Evolutionary conservation across 352 stramenopile species (phyloP), one percentile per base, ranked within the genome.

Genomic region (Pythium periplocum): DNA sequence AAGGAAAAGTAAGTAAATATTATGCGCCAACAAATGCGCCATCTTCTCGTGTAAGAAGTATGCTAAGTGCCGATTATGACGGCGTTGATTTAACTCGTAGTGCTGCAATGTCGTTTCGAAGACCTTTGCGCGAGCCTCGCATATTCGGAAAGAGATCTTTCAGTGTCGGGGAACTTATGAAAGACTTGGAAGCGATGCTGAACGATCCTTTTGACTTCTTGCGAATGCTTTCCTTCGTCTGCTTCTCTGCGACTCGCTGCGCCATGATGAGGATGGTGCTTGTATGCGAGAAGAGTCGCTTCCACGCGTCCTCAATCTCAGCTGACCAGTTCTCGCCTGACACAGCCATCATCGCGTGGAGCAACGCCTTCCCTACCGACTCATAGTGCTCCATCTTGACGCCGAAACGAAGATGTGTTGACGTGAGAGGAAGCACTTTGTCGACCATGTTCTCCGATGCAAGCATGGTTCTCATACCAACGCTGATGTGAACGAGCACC

Each of bases 401-500:
- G 26, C 73, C 73, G 40, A 83, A 78, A 5, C 69, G 62, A 1
- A 53, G 59, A 39, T 83, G 73, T 1, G 73, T 83, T 66, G 71
- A 72, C 35, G 68, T 78, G 5, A 83, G 58, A 33, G 57, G 42
- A 4, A 66, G n/a, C 10, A 80, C 56, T 9, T 73, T 73, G 9
- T 78, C 70, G 1, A 61, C 26, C 10, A 78, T 61, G 37, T 62
- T 66, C 32, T 75, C 64, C 0, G 60, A 60, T 4, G 58, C 53
- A 8, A 84, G 48, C 62, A 84, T 63, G 0, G 61, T 73, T n/a
- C 71, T 66, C 62, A 82, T 80, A 31, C 71, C 74, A n/a, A 60
- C 59, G 41, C 68, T 78, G 48, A 82, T 82, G 42, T 85, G 71
- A 2, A 82, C 59, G 0, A 85, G 69, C n/a, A 80, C 74, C 8